These are phyloP conservation scores for Citropsis articulata DNA, from an alignment of 345 rosid species.

Conservation along the genomic window DNA sequence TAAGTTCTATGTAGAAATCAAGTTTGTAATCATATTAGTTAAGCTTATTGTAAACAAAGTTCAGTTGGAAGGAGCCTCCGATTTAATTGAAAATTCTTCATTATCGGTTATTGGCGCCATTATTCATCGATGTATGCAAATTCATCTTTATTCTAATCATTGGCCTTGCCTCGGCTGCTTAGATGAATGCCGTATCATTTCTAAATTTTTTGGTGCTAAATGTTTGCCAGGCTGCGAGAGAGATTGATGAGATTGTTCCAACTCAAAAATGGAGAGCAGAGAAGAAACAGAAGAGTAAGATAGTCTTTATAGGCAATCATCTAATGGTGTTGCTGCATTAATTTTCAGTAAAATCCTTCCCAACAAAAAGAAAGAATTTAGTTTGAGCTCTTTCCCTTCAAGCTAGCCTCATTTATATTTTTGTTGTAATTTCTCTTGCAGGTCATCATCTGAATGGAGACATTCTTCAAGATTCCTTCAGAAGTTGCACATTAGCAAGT, in stretches of 20 bases:
- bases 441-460: constrained; percentile 76
- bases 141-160: neutral
- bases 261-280: constrained; percentile 67
- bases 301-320: constrained; percentile 80
- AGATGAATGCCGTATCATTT: neutral
- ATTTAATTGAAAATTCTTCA: neutral
- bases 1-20: neutral
- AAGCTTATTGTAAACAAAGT: neutral
- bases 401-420: neutral
- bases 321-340: neutral
- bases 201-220: constrained; percentile 11
- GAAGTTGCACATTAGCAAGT: constrained; percentile 35
- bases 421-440: constrained; percentile 26
- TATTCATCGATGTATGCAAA: neutral
- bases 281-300: constrained; percentile 52
- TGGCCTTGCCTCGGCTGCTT: neutral
- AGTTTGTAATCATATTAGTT: neutral
- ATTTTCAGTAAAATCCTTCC: neutral
- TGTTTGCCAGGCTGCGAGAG: constrained; percentile 76
- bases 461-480: constrained; percentile 47
- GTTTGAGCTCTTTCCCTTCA: neutral
- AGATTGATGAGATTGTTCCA: constrained; percentile 86
- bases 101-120: neutral
- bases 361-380: neutral
- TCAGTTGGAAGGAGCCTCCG: neutral